Conservation (phyloP, 306 rosid species). For the Fagus crenata region DNA sequence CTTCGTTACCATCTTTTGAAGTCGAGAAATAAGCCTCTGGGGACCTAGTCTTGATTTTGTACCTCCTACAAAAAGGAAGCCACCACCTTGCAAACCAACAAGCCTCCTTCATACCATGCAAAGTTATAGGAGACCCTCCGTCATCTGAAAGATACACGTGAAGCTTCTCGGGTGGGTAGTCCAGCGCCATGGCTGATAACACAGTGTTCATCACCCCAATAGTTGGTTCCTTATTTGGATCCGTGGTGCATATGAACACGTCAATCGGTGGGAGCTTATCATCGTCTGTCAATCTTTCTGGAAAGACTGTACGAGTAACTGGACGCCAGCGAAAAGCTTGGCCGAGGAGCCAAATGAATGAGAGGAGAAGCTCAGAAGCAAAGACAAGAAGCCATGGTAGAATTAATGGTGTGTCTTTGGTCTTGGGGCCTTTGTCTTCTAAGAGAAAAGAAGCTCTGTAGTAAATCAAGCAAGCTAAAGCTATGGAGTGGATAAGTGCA, state of each 20-base stretch:
- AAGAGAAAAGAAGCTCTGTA: constrained; percentile 49
- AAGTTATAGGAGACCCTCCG: constrained; percentile 55
- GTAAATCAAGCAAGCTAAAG: constrained; percentile 49
- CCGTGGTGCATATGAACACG: constrained; percentile 72
- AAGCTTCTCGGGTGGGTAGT: constrained; percentile 70
- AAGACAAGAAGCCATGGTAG: constrained; percentile 57
- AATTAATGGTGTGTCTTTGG: constrained; percentile 17
- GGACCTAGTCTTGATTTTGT: constrained; percentile 42
- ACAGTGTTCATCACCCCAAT: constrained; percentile 74
- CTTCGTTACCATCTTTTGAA: constrained; percentile 25
- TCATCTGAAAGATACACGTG: constrained; percentile 74
- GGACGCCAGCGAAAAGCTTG: constrained; percentile 63
- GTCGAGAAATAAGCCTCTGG: constrained; percentile 66
- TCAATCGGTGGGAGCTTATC: constrained; percentile 57
- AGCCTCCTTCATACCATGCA: constrained; percentile 50
- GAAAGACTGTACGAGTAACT: constrained; percentile 49
- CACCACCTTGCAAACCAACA: constrained; percentile 59
- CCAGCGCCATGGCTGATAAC: constrained; percentile 71
- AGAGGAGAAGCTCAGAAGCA: constrained; percentile 58
- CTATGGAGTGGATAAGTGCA: constrained; percentile 46
- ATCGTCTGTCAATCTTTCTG: constrained; percentile 53
- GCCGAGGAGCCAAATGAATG: constrained; percentile 58
- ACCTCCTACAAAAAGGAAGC: constrained; percentile 65
- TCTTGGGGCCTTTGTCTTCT: constrained; percentile 28
- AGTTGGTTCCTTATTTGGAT: constrained; percentile 68